phyloP scores from a whole-genome alignment of 805 yeast genomes.

The Candida tallmaniae region DNA sequence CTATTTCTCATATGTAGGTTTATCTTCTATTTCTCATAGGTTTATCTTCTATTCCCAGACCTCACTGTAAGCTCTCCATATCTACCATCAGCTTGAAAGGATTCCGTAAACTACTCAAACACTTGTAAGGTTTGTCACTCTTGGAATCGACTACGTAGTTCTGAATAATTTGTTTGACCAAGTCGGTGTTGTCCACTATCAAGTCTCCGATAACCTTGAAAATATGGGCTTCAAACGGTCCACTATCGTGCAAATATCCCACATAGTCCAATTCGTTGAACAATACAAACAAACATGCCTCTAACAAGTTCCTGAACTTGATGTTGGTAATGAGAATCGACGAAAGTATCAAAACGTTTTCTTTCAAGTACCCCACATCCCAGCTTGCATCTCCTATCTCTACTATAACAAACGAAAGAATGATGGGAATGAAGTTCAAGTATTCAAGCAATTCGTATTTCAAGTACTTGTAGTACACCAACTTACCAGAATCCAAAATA shows the following conservation, averaged over 20 bases:
- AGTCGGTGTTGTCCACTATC: background rate
- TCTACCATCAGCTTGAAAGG: background rate
- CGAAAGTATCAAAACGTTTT: slow-evolving; percentile 6
- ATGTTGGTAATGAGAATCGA: slow-evolving; percentile 3
- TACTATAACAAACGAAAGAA: slow-evolving; percentile 7
- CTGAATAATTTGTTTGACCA: slow-evolving; percentile 1
- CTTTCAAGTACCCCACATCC: background rate
- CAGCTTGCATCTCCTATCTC: slow-evolving; percentile 2
- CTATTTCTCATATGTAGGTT: no score
- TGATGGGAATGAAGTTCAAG: slow-evolving; percentile 10
- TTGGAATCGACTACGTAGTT: slow-evolving; percentile 2
- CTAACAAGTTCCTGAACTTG: slow-evolving; percentile 3
- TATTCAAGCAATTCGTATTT: slow-evolving; percentile 10
- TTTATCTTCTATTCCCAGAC: no score
- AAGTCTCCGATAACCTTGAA: slow-evolving; percentile 10
- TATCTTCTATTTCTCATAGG: no score
- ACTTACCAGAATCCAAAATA: background rate
- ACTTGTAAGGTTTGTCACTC: slow-evolving; percentile 2
- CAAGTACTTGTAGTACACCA: slow-evolving; percentile 2
- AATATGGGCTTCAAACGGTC: slow-evolving; percentile 6
- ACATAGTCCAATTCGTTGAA: slow-evolving; percentile 7
- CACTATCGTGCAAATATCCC: slow-evolving; percentile 5
- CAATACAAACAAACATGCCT: slow-evolving; percentile 1
- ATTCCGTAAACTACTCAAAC: slow-evolving; percentile 1
- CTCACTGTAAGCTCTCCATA: no score